Evolutionary conservation across 2,329 filamentous ascomycete species (phyloP).

Genomic region (Alternaria longipes): DNA sequence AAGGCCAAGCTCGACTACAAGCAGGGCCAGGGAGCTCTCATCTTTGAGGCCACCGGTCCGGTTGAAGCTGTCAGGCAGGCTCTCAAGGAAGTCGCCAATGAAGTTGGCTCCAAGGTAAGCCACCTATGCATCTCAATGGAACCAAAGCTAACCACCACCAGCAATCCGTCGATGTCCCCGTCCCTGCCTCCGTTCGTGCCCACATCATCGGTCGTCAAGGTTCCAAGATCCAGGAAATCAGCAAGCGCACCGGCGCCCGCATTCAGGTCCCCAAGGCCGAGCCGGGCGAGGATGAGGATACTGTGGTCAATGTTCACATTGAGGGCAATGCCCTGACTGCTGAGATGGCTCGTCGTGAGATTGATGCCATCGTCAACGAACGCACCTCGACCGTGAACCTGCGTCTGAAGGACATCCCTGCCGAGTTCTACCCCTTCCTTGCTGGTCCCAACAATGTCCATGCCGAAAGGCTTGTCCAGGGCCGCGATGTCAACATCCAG

Average conservation of each 20-base stretch:
- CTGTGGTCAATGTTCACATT: slow-evolving; percentile 83
- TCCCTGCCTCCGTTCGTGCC: slow-evolving; percentile 83
- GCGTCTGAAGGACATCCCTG: slow-evolving; percentile 82
- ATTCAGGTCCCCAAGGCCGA: slow-evolving; percentile 89
- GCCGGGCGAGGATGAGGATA: slow-evolving; percentile 79
- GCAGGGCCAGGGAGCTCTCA: slow-evolving; percentile 75
- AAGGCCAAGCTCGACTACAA: slow-evolving; percentile 85
- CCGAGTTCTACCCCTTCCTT: slow-evolving; percentile 96
- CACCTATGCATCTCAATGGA: neutral
- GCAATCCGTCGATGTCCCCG: slow-evolving; percentile 76
- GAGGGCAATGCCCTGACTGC: slow-evolving; percentile 92
- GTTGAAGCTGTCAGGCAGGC: slow-evolving; percentile 86
- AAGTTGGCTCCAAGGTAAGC: slow-evolving; percentile 84
- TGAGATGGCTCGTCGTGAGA: slow-evolving; percentile 81
- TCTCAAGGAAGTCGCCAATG: slow-evolving; percentile 85
- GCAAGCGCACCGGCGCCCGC: slow-evolving; percentile 86
- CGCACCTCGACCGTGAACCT: slow-evolving; percentile 82
- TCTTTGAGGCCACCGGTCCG: slow-evolving; percentile 86
- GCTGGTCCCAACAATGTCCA: slow-evolving; percentile 78
- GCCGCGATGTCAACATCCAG: slow-evolving; percentile 79
- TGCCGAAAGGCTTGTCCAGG: slow-evolving; percentile 73
- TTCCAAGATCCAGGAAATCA: slow-evolving; percentile 86
- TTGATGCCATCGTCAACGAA: slow-evolving; percentile 87
- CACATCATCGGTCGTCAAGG: slow-evolving; percentile 95
- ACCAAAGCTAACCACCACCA: slow-evolving; percentile 42